A percentile compares a stretch with the other conserved stretches of the same genome.
These are phyloP conservation scores for Salmacisia buchloeana DNA, from an alignment of 1,284 basidiomycete species.

Conservation along the genomic window DNA sequence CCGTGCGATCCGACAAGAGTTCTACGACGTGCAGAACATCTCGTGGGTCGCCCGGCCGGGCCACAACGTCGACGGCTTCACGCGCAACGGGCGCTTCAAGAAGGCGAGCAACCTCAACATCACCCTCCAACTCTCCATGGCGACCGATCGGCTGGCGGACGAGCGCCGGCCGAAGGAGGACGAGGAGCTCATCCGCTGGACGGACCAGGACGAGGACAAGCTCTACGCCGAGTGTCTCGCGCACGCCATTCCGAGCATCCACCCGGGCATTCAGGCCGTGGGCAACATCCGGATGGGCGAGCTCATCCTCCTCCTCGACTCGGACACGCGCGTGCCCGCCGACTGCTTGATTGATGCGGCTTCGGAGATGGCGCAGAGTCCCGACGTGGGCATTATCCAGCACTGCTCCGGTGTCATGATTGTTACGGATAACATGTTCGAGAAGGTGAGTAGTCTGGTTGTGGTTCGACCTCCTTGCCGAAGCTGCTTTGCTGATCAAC, in stretches of 20 bases:
- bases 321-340: constrained; percentile 77
- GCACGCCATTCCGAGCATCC: constrained; percentile 53
- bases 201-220: constrained; percentile 22
- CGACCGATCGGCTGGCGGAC: constrained; percentile 67
- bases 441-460: too few relatives aligned
- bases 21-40: constrained; percentile 70
- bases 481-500: too few relatives aligned
- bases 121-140: constrained; percentile 65
- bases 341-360: constrained; percentile 83
- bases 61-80: constrained; percentile 65
- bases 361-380: constrained; percentile 68
- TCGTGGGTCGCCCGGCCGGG: constrained; percentile 75
- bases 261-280: constrained; percentile 49
- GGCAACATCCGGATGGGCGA: constrained; percentile 39
- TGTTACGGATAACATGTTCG: constrained; percentile 77
- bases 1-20: constrained; percentile 63
- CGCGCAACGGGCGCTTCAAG: constrained; percentile 81
- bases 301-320: constrained; percentile 55
- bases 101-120: constrained; percentile 88
- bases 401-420: constrained; percentile 77
- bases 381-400: constrained; percentile 73
- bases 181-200: constrained; percentile 16
- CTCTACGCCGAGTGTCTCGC: constrained; percentile 23
- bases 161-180: constrained; percentile 47
- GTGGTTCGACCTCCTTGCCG: too few relatives aligned